phyloP scores from a whole-genome alignment of 257 asterid genomes.

The Prunella vulgaris region DNA sequence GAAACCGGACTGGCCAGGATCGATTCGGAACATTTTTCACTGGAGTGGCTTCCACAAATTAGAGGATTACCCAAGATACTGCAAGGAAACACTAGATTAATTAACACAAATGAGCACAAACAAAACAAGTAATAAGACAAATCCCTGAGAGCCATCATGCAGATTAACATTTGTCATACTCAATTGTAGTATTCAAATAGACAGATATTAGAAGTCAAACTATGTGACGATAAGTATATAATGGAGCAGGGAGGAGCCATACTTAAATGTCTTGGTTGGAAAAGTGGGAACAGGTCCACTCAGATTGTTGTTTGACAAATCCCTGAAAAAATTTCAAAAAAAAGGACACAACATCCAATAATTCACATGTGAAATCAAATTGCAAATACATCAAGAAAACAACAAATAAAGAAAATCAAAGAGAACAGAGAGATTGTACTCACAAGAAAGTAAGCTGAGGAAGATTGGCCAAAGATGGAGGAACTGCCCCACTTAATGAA shows the following conservation, averaged over 20 bases:
- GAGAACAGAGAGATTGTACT: constrained; percentile 42
- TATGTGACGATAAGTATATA: constrained; percentile 1
- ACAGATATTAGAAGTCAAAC: neutral
- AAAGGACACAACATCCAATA: constrained; percentile 6
- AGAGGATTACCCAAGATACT: constrained; percentile 80
- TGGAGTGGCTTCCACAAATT: constrained; percentile 68
- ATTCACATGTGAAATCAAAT: constrained; percentile 24
- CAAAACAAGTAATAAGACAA: neutral
- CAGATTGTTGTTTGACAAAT: constrained; percentile 87
- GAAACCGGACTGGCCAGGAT: constrained; percentile 52
- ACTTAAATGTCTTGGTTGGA: constrained; percentile 84
- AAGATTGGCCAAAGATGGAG: constrained; percentile 63
- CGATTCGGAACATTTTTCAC: constrained; percentile 59
- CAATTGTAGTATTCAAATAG: constrained; percentile 8
- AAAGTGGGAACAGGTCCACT: constrained; percentile 79
- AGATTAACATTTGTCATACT: constrained; percentile 12
- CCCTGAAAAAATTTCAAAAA: constrained; percentile 53
- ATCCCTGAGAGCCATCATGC: neutral
- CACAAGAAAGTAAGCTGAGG: constrained; percentile 96
- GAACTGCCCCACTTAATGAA: constrained; percentile 79
- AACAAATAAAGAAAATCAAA: constrained; percentile 13
- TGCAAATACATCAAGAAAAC: constrained; percentile 16
- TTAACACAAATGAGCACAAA: neutral
- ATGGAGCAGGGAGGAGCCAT: constrained; percentile 33
- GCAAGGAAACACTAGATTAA: neutral